These are phyloP conservation scores for Umbellularia californica DNA, from an alignment of 164 flowering plant genomes.

Conservation along the genomic window DNA sequence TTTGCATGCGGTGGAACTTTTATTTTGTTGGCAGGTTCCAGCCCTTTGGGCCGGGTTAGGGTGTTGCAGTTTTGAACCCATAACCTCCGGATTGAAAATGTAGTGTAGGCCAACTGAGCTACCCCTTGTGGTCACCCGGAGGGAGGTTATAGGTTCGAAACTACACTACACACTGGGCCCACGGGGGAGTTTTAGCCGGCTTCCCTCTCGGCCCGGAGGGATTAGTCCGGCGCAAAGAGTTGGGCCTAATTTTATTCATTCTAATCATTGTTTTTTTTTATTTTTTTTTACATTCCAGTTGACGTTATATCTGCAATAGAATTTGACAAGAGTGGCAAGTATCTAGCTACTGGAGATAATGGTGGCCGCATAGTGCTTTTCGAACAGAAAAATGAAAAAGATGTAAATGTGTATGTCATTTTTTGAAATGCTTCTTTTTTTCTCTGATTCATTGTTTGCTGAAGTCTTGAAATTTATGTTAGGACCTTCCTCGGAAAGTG, in stretches of 20 bases:
- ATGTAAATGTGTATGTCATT: conserved; percentile 33
- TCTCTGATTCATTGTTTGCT: neutral
- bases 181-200: no score
- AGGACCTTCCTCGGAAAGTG: conserved; percentile 33
- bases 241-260: neutral
- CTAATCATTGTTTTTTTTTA: neutral
- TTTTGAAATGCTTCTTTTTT: neutral
- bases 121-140: no score
- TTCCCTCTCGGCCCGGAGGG: no score
- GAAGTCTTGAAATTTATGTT: conserved; percentile 21
- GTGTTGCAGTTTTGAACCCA: no score
- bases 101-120: no score
- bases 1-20: no score
- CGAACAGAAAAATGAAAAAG: conserved; percentile 35
- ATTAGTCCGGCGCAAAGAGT: no score
- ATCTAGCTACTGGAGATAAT: conserved; percentile 71
- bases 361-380: conserved; percentile 75
- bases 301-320: conserved; percentile 63
- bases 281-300: conserved; percentile 23
- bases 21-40: no score
- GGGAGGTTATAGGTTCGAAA: no score
- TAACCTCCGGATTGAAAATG: no score
- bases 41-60: no score
- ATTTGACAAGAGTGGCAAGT: conserved; percentile 62
- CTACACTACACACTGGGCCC: no score